phyloP scores from a whole-genome alignment of 108 stramenopile genomes.

The Nitzschia putrida region DNA sequence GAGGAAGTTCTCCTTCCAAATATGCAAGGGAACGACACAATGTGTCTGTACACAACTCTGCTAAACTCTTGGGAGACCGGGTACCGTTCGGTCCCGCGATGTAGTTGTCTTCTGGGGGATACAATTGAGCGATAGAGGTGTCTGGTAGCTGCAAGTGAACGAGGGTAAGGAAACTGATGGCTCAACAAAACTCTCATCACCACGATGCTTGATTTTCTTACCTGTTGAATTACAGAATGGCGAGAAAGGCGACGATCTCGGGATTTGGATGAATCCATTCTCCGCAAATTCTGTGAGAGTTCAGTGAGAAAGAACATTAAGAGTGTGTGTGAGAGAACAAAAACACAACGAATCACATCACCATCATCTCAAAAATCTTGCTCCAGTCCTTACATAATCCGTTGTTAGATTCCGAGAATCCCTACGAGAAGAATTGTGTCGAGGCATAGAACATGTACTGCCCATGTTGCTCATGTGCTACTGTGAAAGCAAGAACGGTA shows the following conservation, averaged over 20 bases:
- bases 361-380: too few species aligned
- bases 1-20: constrained; percentile 65
- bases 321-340: constrained; percentile 11
- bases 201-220: too few species aligned
- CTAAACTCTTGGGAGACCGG: constrained; percentile 72
- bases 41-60: constrained; percentile 65
- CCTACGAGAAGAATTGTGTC: constrained; percentile 32
- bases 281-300: not conserved
- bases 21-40: constrained; percentile 71
- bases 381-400: not conserved
- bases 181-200: too few species aligned
- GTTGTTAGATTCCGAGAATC: constrained; percentile 13
- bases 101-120: constrained; percentile 69
- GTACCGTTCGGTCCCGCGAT: constrained; percentile 42
- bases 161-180: not conserved
- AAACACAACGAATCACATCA: not conserved
- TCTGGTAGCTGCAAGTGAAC: constrained; percentile 46
- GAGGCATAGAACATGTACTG: constrained; percentile 57
- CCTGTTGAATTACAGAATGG: constrained; percentile 49
- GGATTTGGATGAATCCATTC: not conserved
- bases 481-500: not conserved
- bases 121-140: constrained; percentile 59
- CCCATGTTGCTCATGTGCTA: constrained; percentile 59
- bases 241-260: constrained; percentile 38
- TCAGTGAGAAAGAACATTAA: constrained; percentile 23